A percentile compares a stretch with the other conserved stretches of the same genome.
Evolutionary conservation across 1,284 basidiomycete species (phyloP).

Genomic region (Rhodotorula sp.): DNA sequence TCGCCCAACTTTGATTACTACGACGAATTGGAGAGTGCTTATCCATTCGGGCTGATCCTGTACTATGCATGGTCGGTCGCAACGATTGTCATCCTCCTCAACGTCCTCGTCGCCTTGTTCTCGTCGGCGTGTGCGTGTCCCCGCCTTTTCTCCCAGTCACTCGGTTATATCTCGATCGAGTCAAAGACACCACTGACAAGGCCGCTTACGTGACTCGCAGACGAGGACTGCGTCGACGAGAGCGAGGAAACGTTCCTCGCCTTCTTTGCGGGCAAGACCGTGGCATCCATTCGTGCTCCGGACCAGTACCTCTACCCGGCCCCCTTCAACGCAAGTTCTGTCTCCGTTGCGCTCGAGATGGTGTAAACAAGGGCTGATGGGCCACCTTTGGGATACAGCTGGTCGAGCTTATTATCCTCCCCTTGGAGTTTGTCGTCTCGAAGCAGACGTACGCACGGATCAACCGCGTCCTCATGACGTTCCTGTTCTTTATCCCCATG

Average conservation of each 20-base stretch:
- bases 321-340: conserved; percentile 51
- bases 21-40: conserved; percentile 51
- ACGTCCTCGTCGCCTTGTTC: conserved; percentile 88
- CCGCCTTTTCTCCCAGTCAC: background rate
- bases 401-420: conserved; percentile 40
- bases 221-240: conserved; percentile 50
- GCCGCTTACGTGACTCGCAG: conserved; percentile 26
- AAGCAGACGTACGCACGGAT: conserved; percentile 62
- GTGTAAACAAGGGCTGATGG: background rate
- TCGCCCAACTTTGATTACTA: conserved; percentile 70
- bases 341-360: background rate
- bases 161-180: background rate
- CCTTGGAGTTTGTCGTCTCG: conserved; percentile 40
- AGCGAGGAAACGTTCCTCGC: conserved; percentile 74
- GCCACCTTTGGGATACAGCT: background rate
- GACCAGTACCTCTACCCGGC: conserved; percentile 54
- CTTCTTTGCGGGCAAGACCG: conserved; percentile 55
- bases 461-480: conserved; percentile 72
- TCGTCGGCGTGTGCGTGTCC: conserved; percentile 1
- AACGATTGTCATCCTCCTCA: conserved; percentile 82
- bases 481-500: conserved; percentile 77
- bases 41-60: conserved; percentile 64
- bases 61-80: conserved; percentile 72
- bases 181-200: conserved; percentile 11
- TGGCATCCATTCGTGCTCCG: conserved; percentile 64